A percentile compares a stretch with the other conserved stretches of the same genome.
phyloP scores from a whole-genome alignment of 176 grass and related monocot species.

The Avena sativa region DNA sequence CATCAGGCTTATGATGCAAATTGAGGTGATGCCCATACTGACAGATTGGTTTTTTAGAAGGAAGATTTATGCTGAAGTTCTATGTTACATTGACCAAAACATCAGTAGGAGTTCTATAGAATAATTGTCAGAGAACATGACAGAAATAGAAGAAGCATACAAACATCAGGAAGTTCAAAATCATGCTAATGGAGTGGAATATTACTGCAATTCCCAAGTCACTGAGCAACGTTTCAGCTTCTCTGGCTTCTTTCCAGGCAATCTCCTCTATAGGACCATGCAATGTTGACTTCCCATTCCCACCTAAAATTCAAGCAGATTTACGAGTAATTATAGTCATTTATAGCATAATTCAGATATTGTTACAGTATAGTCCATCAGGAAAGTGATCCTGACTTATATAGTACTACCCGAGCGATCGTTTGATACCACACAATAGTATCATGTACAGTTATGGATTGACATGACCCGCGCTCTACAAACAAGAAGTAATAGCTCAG shows the following conservation, averaged over 20 bases:
- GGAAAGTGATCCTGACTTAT: not conserved
- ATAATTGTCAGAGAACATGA: slow-evolving; percentile 1
- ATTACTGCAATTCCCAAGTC: slow-evolving; percentile 87
- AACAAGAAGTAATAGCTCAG: not conserved
- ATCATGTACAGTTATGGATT: not conserved
- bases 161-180: slow-evolving; percentile 28
- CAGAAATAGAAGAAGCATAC: slow-evolving; percentile 22
- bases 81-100: not conserved
- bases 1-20: slow-evolving; percentile 5
- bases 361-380: not conserved
- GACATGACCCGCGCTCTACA: not conserved
- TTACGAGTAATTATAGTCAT: slow-evolving; percentile 5
- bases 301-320: slow-evolving; percentile 53
- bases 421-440: not conserved
- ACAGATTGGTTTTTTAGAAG: not conserved
- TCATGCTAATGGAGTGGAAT: slow-evolving; percentile 42
- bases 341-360: not conserved
- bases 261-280: slow-evolving; percentile 96
- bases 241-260: slow-evolving; percentile 78
- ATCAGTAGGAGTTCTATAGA: slow-evolving; percentile 11
- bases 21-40: not conserved
- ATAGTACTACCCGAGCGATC: not conserved
- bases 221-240: slow-evolving; percentile 75
- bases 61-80: not conserved
- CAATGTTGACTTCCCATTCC: slow-evolving; percentile 57